Evolutionary conservation across 306 rosid genomes (phyloP).

Genomic region (Styphnolobium japonicum): DNA sequence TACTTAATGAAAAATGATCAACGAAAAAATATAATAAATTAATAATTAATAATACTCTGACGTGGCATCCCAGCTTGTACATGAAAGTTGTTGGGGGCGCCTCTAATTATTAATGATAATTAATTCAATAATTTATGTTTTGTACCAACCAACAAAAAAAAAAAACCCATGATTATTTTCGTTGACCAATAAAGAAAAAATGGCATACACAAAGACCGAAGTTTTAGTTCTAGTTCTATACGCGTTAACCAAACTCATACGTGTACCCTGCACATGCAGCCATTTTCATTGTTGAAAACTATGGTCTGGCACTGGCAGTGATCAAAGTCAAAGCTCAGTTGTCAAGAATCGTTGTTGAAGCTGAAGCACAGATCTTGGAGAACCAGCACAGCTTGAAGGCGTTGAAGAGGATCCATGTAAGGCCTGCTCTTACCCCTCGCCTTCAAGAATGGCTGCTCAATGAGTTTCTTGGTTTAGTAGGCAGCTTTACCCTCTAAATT

Average conservation of each 20-base stretch:
- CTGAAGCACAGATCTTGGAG: conserved; percentile 33
- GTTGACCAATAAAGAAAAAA: too few relatives aligned
- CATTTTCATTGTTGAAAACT: too few relatives aligned
- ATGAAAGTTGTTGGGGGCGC: conserved; percentile 2
- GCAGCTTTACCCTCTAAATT: neutral
- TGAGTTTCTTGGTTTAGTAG: neutral
- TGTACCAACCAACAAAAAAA: neutral
- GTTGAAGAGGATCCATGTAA: conserved; percentile 26
- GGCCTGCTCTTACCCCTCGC: neutral
- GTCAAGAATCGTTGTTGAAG: conserved; percentile 20
- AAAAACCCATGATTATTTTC: neutral
- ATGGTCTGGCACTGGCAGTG: too few relatives aligned
- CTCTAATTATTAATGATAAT: neutral
- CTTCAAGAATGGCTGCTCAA: neutral
- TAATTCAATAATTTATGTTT: neutral
- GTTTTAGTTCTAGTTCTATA: too few relatives aligned
- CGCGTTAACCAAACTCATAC: too few relatives aligned
- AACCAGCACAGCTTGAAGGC: neutral
- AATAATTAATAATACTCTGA: neutral
- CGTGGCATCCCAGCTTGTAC: neutral
- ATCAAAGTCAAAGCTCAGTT: too few relatives aligned
- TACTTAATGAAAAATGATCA: neutral
- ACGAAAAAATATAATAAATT: neutral
- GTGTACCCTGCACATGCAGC: too few relatives aligned
- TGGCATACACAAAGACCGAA: too few relatives aligned